A percentile compares a stretch with the other conserved stretches of the same genome.
These are phyloP conservation scores for Salvia miltiorrhiza DNA, from an alignment of 257 asterid genomes.

Conservation along the genomic window DNA sequence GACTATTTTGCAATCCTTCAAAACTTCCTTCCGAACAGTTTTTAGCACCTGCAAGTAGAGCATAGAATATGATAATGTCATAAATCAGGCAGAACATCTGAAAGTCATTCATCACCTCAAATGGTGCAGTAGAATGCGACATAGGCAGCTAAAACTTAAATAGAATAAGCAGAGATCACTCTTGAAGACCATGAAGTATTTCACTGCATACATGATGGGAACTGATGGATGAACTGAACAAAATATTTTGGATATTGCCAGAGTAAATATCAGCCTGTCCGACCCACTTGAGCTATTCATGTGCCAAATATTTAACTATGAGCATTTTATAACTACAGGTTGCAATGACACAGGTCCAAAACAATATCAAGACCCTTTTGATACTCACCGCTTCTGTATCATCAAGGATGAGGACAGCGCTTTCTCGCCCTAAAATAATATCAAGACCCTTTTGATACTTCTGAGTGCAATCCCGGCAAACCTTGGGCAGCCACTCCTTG, in stretches of 20 bases:
- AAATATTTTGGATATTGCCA: too few relatives aligned
- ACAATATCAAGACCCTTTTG: too few relatives aligned
- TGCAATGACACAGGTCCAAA: neutral
- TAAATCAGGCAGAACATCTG: too few relatives aligned
- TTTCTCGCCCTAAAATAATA: conserved; percentile 86
- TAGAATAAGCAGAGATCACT: neutral
- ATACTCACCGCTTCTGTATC: conserved; percentile 80
- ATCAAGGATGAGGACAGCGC: conserved; percentile 85
- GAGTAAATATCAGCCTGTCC: too few relatives aligned
- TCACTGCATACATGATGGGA: neutral
- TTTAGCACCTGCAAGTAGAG: conserved; percentile 43
- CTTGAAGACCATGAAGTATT: neutral
- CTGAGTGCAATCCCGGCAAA: conserved; percentile 78
- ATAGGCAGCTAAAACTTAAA: neutral
- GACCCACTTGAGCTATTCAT: neutral
- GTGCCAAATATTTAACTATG: too few relatives aligned
- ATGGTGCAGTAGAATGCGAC: neutral
- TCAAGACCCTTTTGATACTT: conserved; percentile 90
- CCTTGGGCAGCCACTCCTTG: conserved; percentile 84
- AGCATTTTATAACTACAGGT: too few relatives aligned
- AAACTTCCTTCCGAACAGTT: conserved; percentile 47
- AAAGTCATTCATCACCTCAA: neutral
- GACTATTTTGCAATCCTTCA: conserved; percentile 58
- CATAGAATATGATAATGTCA: neutral
- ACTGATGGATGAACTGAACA: neutral